Base-by-base conservation (phyloP, 352 stramenopile genomes). In the Phytophthora ohioensis region DNA sequence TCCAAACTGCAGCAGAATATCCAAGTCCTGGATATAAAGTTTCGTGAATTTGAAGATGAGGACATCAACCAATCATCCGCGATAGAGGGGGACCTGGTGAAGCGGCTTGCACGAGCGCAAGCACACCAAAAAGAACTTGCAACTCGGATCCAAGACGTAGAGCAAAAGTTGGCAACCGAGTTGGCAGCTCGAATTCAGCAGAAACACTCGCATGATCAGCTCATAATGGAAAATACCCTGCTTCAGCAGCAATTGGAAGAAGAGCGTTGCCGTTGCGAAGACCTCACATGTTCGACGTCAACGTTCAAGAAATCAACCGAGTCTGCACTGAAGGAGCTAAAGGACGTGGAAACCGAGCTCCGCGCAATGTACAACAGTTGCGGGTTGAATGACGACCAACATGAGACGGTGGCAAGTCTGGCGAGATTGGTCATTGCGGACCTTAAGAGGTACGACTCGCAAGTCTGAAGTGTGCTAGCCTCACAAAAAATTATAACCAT, bases 281-380 rank as follows among this genome's bases (percentile, higher is more conserved):
- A 67, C 11, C 43, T 67, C 12, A 49, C 21, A 6, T 32, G 31
- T 15, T 67, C 57, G 7, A 54, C 27, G 21, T 9, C 48, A 8
- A 57, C 51, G 9, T 64, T 67, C 5, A 66, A 72, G 27, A 30
- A 67, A 46, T 15, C 64, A 12, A 63, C 57, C 4, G 57, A 67
- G 15, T 58, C 21, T n/a, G 64, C 64, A 42, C 13, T 72, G 31
- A 43, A 72, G 48, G 41, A 72, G 51, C 49, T 72, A 3, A 43
- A 66, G 32, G 31, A 72, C 31, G 64, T 63, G 35, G 64, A 71
- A 52, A 39, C 58, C 45, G 57, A 72, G 36, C 64, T 72, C 31
- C 57, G 64, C 12, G 42, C 42, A 52, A 67, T 72, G 5, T 41
- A 12, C 38, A 47, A 38, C 17, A 59, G 31, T 49, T 42, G 35